Evolutionary conservation across 257 asterid species (phyloP), one percentile per base, ranked within the genome.

Genomic region (Lavandula angustifolia): DNA sequence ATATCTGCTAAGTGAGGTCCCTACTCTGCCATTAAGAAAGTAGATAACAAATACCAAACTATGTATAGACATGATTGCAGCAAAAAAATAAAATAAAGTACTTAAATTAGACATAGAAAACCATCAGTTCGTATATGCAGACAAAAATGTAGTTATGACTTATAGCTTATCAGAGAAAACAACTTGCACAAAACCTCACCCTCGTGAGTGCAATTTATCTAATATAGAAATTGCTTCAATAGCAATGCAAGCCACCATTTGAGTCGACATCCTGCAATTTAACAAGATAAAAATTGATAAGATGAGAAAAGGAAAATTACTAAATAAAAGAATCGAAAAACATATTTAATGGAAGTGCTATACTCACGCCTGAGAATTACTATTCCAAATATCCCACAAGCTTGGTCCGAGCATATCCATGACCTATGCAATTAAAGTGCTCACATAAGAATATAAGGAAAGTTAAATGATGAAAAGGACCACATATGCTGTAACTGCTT

Each of bases 311-410:
- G 12, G 32, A 35, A 53, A 56, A 60, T 11, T 32, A 59, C 54
- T 46, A 31, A 32, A 54, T 10, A 11, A 51, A 40, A 46, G 33
- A 70, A 66, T 33, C 17, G 16, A 64, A 38, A 49, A 29, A 64
- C 64, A 43, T 75, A 66, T 75, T 76, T 67, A 58, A 64, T 47
- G 63, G 59, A 61, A 37, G 53, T 47, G 59, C 52, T 42, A 41
- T 17, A 74, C 91, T 72, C 72, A 88, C 94, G 81, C 60, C 56
- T 86, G 88, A 64, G 86, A 59, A 77, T 78, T 88, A 22, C 75
- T 81, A 67, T 82, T 92, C 96, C 96, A 92, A 43, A 88, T 80
- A 82, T 92, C 98, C 98, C 98, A 92, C 73, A 92, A 82, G 73
- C 98, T 92, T 2, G 96, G 85, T 44, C 89, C 88, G 46, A 83